Evolutionary conservation across 495 filamentous ascomycete genomes (phyloP).

Genomic region (Lepidopterella palustris): DNA sequence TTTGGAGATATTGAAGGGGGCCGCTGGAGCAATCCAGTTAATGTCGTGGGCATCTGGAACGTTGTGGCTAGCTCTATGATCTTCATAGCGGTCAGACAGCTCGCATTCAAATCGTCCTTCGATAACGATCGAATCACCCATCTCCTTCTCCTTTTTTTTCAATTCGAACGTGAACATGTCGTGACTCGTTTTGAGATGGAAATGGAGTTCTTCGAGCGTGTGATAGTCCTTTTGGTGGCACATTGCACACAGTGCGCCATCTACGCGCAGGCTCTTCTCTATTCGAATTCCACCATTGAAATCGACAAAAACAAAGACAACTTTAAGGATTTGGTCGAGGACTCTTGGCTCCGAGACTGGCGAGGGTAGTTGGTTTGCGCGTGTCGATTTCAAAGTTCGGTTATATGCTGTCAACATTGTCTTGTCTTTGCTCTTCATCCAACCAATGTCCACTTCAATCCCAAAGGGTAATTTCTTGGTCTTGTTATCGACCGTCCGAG

Average conservation of each 20-base stretch:
- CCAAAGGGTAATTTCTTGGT: not conserved
- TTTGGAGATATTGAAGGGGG: not conserved
- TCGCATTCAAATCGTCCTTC: not conserved
- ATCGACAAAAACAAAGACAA: not conserved
- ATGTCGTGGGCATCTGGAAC: not conserved
- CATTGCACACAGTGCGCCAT: not conserved
- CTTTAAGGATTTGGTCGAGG: not conserved
- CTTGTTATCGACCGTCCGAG: not conserved
- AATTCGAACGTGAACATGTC: not conserved
- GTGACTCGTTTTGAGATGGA: not conserved
- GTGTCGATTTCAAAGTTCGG: not conserved
- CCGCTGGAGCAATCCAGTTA: not conserved
- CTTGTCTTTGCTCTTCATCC: not conserved
- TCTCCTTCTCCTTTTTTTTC: not conserved
- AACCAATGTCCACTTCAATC: slow-evolving; percentile 4
- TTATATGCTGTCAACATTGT: slow-evolving; percentile 1
- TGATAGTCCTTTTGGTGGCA: not conserved
- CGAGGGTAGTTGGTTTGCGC: not conserved
- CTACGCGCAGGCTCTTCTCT: not conserved
- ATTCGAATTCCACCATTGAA: not conserved
- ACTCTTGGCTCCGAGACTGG: not conserved
- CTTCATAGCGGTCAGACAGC: not conserved
- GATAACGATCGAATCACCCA: not conserved
- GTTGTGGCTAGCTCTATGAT: not conserved
- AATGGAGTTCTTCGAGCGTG: not conserved